Evolutionary conservation across 1,284 basidiomycete genomes (phyloP).

Genomic region (Rhodotorula sp.): DNA sequence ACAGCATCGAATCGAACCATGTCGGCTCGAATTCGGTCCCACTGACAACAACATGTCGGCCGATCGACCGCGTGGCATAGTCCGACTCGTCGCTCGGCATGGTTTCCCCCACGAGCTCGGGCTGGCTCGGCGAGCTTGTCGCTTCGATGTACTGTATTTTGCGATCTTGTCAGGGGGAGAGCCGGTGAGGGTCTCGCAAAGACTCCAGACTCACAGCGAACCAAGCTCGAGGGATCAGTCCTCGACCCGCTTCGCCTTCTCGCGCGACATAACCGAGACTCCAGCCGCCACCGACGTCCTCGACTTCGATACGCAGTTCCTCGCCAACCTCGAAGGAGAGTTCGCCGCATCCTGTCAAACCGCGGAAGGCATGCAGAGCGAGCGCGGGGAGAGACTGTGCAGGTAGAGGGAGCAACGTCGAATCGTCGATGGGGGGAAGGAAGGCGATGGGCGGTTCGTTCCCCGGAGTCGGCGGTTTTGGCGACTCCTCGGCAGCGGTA

Average conservation of each 20-base stretch:
- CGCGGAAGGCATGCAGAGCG: conserved; percentile 68
- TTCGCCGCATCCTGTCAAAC: conserved; percentile 69
- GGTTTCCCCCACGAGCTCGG: background rate
- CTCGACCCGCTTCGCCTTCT: conserved; percentile 59
- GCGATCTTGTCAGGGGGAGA: background rate
- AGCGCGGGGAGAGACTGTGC: background rate
- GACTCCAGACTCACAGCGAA: conserved; percentile 60
- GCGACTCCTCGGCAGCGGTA: too few species aligned
- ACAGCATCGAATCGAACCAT: background rate
- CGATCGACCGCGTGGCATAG: conserved; percentile 23
- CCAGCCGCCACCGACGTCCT: conserved; percentile 64
- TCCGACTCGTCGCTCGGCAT: too few species aligned
- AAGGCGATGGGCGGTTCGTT: too few species aligned
- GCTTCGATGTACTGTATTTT: conserved; percentile 15
- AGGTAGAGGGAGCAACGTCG: background rate
- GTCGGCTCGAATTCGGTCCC: conserved; percentile 35
- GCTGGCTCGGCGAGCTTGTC: background rate
- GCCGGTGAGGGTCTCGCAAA: too few species aligned
- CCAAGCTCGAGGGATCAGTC: conserved; percentile 66
- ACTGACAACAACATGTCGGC: conserved; percentile 19
- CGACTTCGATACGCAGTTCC: conserved; percentile 63
- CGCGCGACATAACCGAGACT: conserved; percentile 65
- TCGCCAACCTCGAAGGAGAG: conserved; percentile 53
- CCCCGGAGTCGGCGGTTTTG: too few species aligned
- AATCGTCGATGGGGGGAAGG: background rate